A percentile compares a stretch with the other conserved stretches of the same genome.
These are phyloP conservation scores for Fraxinus ornus DNA, from an alignment of 305 asterid genomes.

Conservation along the genomic window DNA sequence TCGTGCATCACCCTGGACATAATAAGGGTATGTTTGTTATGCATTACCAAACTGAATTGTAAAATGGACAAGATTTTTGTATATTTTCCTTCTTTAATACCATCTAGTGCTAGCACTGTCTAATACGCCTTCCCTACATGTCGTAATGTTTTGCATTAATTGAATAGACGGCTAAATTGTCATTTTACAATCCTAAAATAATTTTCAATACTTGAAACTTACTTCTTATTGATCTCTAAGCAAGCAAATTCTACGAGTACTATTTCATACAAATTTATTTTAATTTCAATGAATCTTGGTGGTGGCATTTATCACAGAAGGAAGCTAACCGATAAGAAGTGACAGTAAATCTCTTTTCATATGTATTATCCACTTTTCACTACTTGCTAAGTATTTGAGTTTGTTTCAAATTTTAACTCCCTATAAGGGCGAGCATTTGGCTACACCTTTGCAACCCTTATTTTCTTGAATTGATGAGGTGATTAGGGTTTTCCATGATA, in stretches of 20 bases:
- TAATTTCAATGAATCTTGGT: neutral
- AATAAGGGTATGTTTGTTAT: neutral
- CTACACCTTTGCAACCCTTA: neutral
- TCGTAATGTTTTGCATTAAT: neutral
- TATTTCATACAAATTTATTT: neutral
- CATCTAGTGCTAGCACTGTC: neutral
- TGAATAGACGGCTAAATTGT: neutral
- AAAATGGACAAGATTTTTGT: neutral
- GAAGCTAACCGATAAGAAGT: too few species aligned
- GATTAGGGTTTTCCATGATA: neutral
- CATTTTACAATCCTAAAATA: neutral
- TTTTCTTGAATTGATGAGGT: neutral
- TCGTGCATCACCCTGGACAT: neutral
- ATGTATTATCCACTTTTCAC: neutral
- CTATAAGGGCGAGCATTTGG: neutral
- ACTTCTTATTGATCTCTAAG: neutral
- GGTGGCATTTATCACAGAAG: neutral
- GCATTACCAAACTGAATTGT: neutral
- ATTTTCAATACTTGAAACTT: neutral
- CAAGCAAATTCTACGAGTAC: neutral
- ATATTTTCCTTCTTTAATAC: neutral
- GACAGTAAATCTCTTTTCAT: neutral
- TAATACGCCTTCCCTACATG: neutral
- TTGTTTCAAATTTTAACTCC: neutral
- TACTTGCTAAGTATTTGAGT: neutral